Evolutionary conservation across 106 monocot species (phyloP), one percentile per base, ranked within the genome.

Genomic region (Dendrobium catenatum): DNA sequence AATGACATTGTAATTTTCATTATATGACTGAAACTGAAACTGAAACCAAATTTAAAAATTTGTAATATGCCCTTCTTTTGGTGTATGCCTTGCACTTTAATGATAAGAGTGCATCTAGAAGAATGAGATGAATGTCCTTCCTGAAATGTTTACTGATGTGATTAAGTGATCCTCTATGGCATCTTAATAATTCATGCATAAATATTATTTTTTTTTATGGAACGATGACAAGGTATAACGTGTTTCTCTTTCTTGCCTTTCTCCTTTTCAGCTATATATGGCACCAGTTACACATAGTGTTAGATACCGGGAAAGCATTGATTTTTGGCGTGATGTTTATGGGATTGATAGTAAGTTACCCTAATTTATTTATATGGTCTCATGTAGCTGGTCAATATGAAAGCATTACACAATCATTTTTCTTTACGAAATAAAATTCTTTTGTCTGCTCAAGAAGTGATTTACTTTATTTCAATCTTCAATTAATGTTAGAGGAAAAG

Each of bases 271-370:
- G 98, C 84, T 98, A 44, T 93, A 91, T 83, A 91, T 98, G 98
- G 98, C 98, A 55, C 98, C 98, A 41, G 86, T 98, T 78, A 98
- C 98, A 55, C 88, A 98, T 86, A 44, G 83, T 79, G 93, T 89
- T 74, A 89, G 98, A 80, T 98, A 98, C 80, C 73, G 77, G 79
- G 91, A 91, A 58, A 95, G 89, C 75, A 87, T 98, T 80, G 98
- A 98, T 75, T 98, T 98, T 82, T 98, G 98, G 98, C 86, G 87
- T 74, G 55, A 98, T 87, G 98, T 98, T 42, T 98, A 98, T 78
- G 95, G 98, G 20, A 98, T 98, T 82, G 87, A 98, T 80, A 98
- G 98, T 98, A 89, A 98, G 95, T 90, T 33, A 61, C 42, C 42
- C 49, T 24, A 76, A 37, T 76, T 26, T 76, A 26, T 44, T 75